Evolutionary conservation across 176 grass and related monocot species (phyloP), one percentile per base, ranked within the genome.

Genomic region (Pontederia crassipes): DNA sequence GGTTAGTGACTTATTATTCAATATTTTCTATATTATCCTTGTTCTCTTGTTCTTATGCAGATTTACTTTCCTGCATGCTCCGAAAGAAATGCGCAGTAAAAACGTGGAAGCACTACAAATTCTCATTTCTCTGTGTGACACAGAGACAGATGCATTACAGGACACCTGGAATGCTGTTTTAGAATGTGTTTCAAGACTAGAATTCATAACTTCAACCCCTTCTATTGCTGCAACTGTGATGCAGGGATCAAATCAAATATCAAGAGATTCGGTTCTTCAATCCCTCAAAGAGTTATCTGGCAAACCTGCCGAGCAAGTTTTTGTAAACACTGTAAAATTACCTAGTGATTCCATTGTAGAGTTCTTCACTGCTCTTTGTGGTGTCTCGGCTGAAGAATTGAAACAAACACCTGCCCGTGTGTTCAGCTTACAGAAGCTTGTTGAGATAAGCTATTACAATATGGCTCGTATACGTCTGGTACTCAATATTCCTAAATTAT

Each of bases 371-470:
- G 94, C 79, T 68, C 85, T 98, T 45, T 98, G 94, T 73, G 72
- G 77, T 68, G 75, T 98, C 52, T 98, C 94, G 62, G 87, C 84
- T 66, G 94, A 98, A 78, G 94, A 98, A 75, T 77, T 98, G 53
- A 98, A 98, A 75, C 94, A 98, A 72, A 81, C 79, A 66, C 94
- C 94, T 59, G 76, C 94, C 58, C 87, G 94, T 54, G 81, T 92
- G 26, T 89, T 98, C 70, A 98, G 94, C 74, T 85, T 98, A 81
- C 94, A 98, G 74, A 98, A 98, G 67, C 94, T 98, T 72, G 94
- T 98, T 48, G 94, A 98, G 77, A 98, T 98, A 80, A 98, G 94
- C 77, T 98, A 98, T 69, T 98, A 98, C 70, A 98, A 98, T 80
- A 98, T 98, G 94, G 94, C 94, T 68, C 76, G 94, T 55, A 98